A percentile compares a stretch with the other conserved stretches of the same genome.
These are phyloP conservation scores for Megacollybia platyphylla DNA, from an alignment of 1,284 basidiomycete species.

Conservation along the genomic window DNA sequence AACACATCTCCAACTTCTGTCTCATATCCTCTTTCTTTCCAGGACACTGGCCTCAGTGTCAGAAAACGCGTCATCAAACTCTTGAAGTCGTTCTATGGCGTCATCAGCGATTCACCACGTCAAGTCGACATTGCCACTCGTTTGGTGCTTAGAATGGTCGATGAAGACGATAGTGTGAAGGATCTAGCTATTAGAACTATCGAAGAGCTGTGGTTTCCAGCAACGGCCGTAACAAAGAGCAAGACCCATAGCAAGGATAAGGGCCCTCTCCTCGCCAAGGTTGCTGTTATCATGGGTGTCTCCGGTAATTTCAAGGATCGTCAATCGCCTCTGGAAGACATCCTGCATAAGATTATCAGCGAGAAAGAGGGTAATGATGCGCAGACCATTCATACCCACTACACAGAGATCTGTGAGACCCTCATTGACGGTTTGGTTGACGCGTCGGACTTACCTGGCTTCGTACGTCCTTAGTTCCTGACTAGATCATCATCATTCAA, in stretches of 20 bases:
- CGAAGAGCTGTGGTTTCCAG: conserved; percentile 81
- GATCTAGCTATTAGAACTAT: conserved; percentile 83
- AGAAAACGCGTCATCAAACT: conserved; percentile 93
- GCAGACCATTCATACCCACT: conserved; percentile 42
- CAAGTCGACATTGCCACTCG: conserved; percentile 74
- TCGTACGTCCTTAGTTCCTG: conserved; percentile 35
- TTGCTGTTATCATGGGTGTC: conserved; percentile 76
- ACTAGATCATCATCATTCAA: conserved; percentile 6
- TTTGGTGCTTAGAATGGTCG: conserved; percentile 75
- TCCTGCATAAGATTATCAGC: conserved; percentile 69
- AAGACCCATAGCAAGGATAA: conserved; percentile 30
- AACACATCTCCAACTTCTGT: neutral
- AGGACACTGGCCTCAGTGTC: conserved; percentile 90
- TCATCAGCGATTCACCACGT: conserved; percentile 44
- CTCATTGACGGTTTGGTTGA: conserved; percentile 84
- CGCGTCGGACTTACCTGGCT: conserved; percentile 64
- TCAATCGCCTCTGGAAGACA: conserved; percentile 74
- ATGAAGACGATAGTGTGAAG: conserved; percentile 90
- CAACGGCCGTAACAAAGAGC: conserved; percentile 14
- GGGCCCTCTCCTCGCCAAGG: conserved; percentile 40
- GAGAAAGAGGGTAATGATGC: conserved; percentile 41
- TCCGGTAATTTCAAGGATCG: conserved; percentile 72
- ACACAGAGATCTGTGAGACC: conserved; percentile 69
- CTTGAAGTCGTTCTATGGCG: conserved; percentile 69
- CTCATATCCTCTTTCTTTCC: conserved; percentile 2